Base-by-base conservation (phyloP, 2,329 filamentous ascomycete genomes). In the Akanthomyces muscarius region DNA sequence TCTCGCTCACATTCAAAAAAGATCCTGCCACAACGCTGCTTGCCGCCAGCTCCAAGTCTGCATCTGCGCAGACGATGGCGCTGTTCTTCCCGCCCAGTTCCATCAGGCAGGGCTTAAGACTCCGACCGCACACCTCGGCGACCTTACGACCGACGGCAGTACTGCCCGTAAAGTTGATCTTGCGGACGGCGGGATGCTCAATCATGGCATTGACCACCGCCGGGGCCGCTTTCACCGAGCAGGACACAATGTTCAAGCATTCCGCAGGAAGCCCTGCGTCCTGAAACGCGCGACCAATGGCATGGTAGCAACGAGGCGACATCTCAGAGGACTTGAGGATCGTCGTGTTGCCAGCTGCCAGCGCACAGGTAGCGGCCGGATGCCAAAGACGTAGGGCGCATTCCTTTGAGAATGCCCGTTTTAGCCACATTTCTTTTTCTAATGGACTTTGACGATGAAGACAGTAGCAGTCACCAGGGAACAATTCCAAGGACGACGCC, bases 141-240 rank as follows among this genome's bases (percentile, higher is more conserved):
- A 96, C 86, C 71, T 92, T 88, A 38, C 86, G 83, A 1, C 92
- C 92, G 0, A 95, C 88, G 0, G 74, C 74, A 0, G 91, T 92
- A 69, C 85, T 89, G 41, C 92, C 92, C 0, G 92, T 96, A 75
- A 96, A 96, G 77, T 92, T 95, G 72, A 96, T 81, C 78, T 96
- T 96, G 30, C 51, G 41, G 21, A 62, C 52, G 10, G 28, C 51
- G 4, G 60, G 52, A 23, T 56, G 60, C 28, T 28, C 68, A 51
- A 81, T 77, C 42, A 80, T 62, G 2, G 69, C 61, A 25, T 76
- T 70, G 1, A 73, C 75, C 6, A 77, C 67, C 2, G 65, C 69
- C 0, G 74, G 67, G 0, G 74, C 77, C 58, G 75, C 74, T n/a
- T 69, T 58, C 0, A 72, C 71, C 0, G 65, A 65, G 51, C 73